These are phyloP conservation scores for Solanum bulbocastanum DNA, from an alignment of 257 asterid genomes.

Conservation along the genomic window DNA sequence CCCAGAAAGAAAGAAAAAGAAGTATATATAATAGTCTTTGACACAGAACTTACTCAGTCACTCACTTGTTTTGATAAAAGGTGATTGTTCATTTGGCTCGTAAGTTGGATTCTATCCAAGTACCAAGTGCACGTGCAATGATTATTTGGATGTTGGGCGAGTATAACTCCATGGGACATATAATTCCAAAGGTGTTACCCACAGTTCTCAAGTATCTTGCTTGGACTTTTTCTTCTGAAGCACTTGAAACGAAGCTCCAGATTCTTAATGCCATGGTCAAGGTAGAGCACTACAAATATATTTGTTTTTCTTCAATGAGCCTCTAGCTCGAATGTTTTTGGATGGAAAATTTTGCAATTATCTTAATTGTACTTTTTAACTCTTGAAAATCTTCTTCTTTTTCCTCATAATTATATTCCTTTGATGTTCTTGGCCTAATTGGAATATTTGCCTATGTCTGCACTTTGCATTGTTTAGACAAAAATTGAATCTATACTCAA, in stretches of 20 bases:
- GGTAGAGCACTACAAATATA: slow-evolving; percentile 30
- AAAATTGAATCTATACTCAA: not conserved
- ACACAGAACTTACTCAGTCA: slow-evolving; percentile 4
- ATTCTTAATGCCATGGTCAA: slow-evolving; percentile 71
- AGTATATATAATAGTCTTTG: not conserved
- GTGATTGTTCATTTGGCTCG: slow-evolving; percentile 68
- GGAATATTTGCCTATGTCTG: not conserved
- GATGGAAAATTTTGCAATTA: not conserved
- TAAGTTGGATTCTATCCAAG: slow-evolving; percentile 62
- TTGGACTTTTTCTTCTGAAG: slow-evolving; percentile 57
- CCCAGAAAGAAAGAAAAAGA: not conserved
- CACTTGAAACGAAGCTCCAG: slow-evolving; percentile 86
- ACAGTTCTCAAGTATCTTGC: slow-evolving; percentile 67
- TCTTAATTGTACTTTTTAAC: not conserved
- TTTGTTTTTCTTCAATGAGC: not conserved
- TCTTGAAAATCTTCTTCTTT: not conserved
- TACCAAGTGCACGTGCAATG: slow-evolving; percentile 88
- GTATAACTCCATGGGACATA: slow-evolving; percentile 47
- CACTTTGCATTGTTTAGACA: not conserved
- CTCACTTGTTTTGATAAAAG: slow-evolving; percentile 31
- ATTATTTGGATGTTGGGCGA: slow-evolving; percentile 97
- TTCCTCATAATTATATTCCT: not conserved
- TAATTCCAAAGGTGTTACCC: slow-evolving; percentile 59
- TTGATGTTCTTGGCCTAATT: not conserved
- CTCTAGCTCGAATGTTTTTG: not conserved